A percentile compares a stretch with the other conserved stretches of the same genome.
Conservation (phyloP, 306 rosid species). For the Citrullus colocynthis region DNA sequence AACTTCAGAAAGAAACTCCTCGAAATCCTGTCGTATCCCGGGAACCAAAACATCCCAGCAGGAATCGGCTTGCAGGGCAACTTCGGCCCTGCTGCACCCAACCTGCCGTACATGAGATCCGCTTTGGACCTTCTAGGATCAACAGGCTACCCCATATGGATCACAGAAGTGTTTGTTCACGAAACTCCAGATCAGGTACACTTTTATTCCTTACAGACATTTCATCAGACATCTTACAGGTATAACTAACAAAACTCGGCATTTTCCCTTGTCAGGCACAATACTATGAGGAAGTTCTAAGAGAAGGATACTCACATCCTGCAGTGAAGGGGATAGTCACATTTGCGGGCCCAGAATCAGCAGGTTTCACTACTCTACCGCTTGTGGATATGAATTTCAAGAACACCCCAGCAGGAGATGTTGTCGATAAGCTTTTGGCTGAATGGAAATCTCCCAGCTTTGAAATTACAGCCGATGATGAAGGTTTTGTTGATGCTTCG, state of each 20-base stretch:
- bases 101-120: constrained; percentile 55
- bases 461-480: constrained; percentile 27
- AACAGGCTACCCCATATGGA: constrained; percentile 54
- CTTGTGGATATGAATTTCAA: constrained; percentile 40
- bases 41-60: constrained; percentile 2
- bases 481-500: constrained; percentile 35
- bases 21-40: constrained; percentile 25
- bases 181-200: not conserved
- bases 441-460: constrained; percentile 44
- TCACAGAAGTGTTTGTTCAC: constrained; percentile 32
- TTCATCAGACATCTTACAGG: not conserved
- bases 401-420: constrained; percentile 56
- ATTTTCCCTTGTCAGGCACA: constrained; percentile 31
- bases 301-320: constrained; percentile 64
- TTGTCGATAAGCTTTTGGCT: constrained; percentile 51
- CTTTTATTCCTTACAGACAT: not conserved
- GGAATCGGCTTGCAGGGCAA: constrained; percentile 65
- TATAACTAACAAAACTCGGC: not conserved
- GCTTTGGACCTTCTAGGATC: constrained; percentile 57
- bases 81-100: constrained; percentile 25
- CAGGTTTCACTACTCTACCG: constrained; percentile 36
- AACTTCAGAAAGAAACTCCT: constrained; percentile 33
- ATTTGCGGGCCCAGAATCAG: constrained; percentile 53
- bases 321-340: constrained; percentile 68
- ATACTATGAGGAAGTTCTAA: constrained; percentile 47